Conservation (phyloP, 1,284 basidiomycete genomes). For the Earliella scabrosa region DNA sequence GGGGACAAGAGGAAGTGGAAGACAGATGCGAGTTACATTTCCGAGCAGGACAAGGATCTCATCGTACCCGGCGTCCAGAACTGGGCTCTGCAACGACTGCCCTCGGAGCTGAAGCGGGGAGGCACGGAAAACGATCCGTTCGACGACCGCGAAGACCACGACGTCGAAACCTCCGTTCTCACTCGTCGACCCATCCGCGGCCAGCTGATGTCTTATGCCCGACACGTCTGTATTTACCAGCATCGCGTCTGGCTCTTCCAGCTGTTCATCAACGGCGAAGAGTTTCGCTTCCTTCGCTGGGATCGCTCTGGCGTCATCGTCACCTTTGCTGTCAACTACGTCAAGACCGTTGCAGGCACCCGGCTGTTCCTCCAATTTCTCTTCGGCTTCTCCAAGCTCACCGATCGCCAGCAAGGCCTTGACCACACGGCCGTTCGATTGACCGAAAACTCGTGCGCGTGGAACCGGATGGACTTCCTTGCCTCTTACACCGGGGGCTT, state of each 20-base stretch:
- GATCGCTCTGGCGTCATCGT: too few relatives aligned
- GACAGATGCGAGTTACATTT: not conserved
- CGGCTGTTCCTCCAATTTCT: not conserved
- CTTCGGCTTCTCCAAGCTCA: not conserved
- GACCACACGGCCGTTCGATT: conserved; percentile 2
- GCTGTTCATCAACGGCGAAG: not conserved
- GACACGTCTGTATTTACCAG: not conserved
- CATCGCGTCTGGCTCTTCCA: not conserved
- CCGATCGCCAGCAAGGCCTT: not conserved
- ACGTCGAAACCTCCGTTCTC: not conserved
- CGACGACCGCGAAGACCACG: not conserved
- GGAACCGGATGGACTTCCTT: conserved; percentile 7
- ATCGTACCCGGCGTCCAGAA: not conserved
- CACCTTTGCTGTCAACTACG: not conserved
- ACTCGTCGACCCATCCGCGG: not conserved
- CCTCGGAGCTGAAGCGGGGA: not conserved
- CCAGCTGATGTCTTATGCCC: not conserved
- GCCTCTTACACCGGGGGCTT: not conserved
- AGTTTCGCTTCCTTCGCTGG: not conserved
- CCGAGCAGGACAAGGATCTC: not conserved
- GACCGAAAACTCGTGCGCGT: not conserved
- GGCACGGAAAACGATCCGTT: not conserved
- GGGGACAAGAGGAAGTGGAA: not conserved
- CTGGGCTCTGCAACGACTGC: not conserved
- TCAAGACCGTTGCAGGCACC: not conserved